phyloP scores from a whole-genome alignment of 805 yeast species.

The Nakazawaea sp. region DNA sequence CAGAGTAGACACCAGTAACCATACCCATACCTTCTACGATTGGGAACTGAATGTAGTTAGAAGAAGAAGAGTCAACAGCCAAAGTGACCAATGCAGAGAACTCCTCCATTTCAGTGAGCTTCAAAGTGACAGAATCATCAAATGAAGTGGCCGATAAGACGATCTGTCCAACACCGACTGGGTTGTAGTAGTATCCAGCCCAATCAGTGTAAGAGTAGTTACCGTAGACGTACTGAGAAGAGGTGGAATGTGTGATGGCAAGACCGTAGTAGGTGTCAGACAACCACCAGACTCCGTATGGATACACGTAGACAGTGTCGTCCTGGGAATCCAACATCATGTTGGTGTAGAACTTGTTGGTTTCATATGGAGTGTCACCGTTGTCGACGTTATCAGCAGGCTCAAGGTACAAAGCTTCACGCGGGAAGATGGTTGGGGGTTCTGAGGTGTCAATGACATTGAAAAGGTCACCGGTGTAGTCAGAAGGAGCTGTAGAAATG shows the following conservation, averaged over 20 bases:
- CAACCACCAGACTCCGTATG: constrained; percentile 52
- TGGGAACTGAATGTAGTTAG: constrained; percentile 38
- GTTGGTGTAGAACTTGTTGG: constrained; percentile 74
- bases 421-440: constrained; percentile 40
- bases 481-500: constrained; percentile 18
- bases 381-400: constrained; percentile 42
- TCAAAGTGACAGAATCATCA: constrained; percentile 28
- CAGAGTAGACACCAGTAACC: constrained; percentile 43
- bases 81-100: constrained; percentile 44
- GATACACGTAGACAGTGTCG: constrained; percentile 54
- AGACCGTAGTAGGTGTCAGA: constrained; percentile 41
- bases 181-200: constrained; percentile 44
- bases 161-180: constrained; percentile 47
- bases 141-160: constrained; percentile 49
- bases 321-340: constrained; percentile 49
- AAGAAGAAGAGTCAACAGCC: constrained; percentile 23
- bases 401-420: constrained; percentile 35
- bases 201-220: constrained; percentile 18
- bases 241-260: constrained; percentile 53
- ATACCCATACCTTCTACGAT: constrained; percentile 59
- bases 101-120: constrained; percentile 38
- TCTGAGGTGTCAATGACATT: constrained; percentile 34
- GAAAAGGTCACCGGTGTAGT: constrained; percentile 36
- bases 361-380: constrained; percentile 42
- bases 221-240: constrained; percentile 37